Evolutionary conservation across 2,329 filamentous ascomycete genomes (phyloP), one percentile per base, ranked within the genome.

Genomic region (Aspergillus sp.): DNA sequence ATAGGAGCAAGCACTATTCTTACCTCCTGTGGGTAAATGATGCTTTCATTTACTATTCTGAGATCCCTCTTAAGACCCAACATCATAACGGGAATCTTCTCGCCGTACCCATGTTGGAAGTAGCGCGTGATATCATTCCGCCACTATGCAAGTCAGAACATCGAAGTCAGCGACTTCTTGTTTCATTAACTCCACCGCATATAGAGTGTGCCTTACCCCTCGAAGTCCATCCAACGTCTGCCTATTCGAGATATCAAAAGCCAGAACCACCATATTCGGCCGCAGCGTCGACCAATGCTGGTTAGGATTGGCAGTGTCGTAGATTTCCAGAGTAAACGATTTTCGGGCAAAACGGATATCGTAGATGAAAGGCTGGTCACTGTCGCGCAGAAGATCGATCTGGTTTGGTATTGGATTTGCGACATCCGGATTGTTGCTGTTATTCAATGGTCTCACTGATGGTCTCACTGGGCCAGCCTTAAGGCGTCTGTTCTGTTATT

Each of bases 31-130:
- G 68, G 68, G 45, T 70, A 69, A 7, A 71, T 69, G 1, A 68
- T 58, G 0, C 64, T 66, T 39, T 71, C 67, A 10, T 67, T 65
- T 51, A 77, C 72, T 30, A 60, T 63, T 38, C 79, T 63, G 32
- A 80, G 55, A 58, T 83, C 80, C 42, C 80, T 63, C 59, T 82
- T 79, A 52, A 83, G 55, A 0, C 80, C 80, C 4, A 83, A 56
- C 35, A 82, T 66, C 67, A 81, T 76, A 5, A 82, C 73, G 0
- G 79, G 79, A 10, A 81, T 66, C 3, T 67, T 60, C 47, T 73
- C 69, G 19, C 69, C 65, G 4, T 56, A 51, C 7, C 63, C 68
- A 44, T 57, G 59, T 49, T 76, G 77, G 62, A 79, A 82, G 52
- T 79, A 73, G 30, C 65, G 52, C 19, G 61, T 68, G 36, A 70